phyloP scores from a whole-genome alignment of 177 flowering plant species.

The Vitis hybrid region DNA sequence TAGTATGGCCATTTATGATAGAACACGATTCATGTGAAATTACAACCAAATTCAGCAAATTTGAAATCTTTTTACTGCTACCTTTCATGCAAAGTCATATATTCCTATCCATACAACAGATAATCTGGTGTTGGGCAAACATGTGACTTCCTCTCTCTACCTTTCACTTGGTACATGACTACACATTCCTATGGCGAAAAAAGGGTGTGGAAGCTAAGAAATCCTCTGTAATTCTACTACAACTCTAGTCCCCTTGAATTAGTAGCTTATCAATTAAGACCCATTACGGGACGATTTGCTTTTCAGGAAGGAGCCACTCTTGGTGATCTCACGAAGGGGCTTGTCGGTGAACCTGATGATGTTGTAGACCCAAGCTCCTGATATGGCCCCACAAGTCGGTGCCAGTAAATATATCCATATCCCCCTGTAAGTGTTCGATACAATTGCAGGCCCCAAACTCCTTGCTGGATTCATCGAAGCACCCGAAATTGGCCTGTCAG shows the following conservation, averaged over 20 bases:
- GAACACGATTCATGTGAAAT: no score
- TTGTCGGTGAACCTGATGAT: conserved; percentile 65
- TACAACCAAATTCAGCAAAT: no score
- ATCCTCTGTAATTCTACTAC: neutral
- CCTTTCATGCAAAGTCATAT: no score
- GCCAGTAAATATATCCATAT: conserved; percentile 70
- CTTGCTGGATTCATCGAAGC: conserved; percentile 96
- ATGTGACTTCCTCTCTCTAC: no score
- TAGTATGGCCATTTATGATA: no score
- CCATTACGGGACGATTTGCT: conserved; percentile 9
- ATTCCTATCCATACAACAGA: no score
- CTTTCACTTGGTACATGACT: no score
- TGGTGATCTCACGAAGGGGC: conserved; percentile 69
- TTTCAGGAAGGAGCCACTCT: conserved; percentile 58
- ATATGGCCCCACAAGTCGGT: conserved; percentile 56
- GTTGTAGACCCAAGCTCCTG: conserved; percentile 74
- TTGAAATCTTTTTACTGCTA: no score
- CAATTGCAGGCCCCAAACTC: conserved; percentile 82
- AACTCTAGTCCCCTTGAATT: neutral
- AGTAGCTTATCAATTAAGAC: neutral
- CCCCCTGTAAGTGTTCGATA: conserved; percentile 31
- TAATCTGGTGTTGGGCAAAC: no score
- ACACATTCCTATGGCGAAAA: no score
- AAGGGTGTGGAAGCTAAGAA: no score
- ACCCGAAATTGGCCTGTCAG: conserved; percentile 67